phyloP scores from a whole-genome alignment of 805 yeast genomes.

The Pichia pseudocactophila region DNA sequence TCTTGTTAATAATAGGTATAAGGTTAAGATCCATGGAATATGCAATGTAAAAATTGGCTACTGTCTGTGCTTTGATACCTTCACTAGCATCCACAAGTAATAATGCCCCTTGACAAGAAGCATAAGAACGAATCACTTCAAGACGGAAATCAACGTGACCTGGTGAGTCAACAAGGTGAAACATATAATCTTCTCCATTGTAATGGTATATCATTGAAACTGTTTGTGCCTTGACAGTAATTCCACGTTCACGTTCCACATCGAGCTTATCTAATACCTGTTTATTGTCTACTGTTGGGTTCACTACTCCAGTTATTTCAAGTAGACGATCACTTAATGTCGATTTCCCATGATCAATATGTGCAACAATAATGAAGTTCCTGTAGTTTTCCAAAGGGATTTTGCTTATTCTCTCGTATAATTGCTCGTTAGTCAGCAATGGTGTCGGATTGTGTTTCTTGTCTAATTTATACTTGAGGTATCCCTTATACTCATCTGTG shows the following conservation, averaged over 20 bases:
- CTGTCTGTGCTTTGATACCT: conserved; percentile 97
- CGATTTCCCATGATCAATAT: conserved; percentile 79
- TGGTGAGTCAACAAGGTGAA: conserved; percentile 93
- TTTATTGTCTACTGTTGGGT: conserved; percentile 55
- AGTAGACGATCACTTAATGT: conserved; percentile 82
- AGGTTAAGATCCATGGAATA: conserved; percentile 73
- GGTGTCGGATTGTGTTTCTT: conserved; percentile 23
- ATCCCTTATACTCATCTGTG: conserved; percentile 20
- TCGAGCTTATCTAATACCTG: conserved; percentile 88
- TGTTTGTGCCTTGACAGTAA: conserved; percentile 95
- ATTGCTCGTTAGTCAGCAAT: conserved; percentile 13
- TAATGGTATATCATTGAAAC: conserved; percentile 82
- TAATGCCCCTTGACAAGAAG: conserved; percentile 92
- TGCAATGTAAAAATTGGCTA: conserved; percentile 92
- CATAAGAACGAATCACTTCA: conserved; percentile 89
- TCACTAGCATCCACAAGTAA: conserved; percentile 89
- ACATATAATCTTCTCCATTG: conserved; percentile 61
- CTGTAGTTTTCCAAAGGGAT: conserved; percentile 80
- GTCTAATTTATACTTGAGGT: conserved; percentile 22
- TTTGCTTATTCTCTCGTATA: conserved; percentile 45
- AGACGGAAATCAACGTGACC: conserved; percentile 96
- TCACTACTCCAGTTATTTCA: conserved; percentile 83
- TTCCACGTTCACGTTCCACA: conserved; percentile 93
- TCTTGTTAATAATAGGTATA: conserved; percentile 85
- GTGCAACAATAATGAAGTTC: conserved; percentile 93